Percentiles rank a stretch among this genome's conserved stretches.
phyloP scores from a whole-genome alignment of 441 rosid genomes.

The Gossypium lobatum region DNA sequence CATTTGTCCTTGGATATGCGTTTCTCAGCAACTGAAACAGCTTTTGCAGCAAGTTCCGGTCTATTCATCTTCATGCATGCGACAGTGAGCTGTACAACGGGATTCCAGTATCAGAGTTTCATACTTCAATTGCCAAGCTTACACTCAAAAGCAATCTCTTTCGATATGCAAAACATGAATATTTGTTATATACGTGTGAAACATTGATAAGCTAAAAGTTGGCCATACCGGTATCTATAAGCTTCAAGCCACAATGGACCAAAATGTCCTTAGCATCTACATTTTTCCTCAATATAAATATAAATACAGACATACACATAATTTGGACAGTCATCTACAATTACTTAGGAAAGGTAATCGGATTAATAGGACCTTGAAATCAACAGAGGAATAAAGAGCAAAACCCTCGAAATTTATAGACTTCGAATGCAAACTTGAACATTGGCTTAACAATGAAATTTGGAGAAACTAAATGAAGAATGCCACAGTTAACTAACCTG shows the following conservation, averaged over 20 bases:
- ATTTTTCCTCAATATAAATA: neutral
- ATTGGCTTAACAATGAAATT: neutral
- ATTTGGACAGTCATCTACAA: neutral
- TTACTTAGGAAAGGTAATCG: neutral
- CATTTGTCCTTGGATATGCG: conserved; percentile 53
- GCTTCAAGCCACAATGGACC: neutral
- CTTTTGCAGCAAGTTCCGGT: conserved; percentile 63
- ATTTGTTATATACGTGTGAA: neutral
- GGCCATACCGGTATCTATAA: neutral
- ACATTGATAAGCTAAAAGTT: neutral
- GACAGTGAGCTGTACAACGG: conserved; percentile 49
- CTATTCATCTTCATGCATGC: conserved; percentile 64
- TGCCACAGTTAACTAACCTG: conserved; percentile 45
- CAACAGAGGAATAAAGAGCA: neutral
- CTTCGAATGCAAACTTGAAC: neutral
- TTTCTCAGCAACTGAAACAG: conserved; percentile 50
- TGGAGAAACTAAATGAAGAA: neutral
- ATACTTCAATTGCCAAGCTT: neutral
- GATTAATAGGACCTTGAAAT: neutral
- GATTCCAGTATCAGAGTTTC: conserved; percentile 1
- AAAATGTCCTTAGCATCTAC: neutral
- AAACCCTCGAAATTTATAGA: neutral
- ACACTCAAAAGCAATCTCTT: neutral
- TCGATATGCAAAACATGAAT: neutral
- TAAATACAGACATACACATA: neutral